Base-by-base conservation (phyloP, 1,139 yeast genomes). In the Sugiyamaella novakii region DNA sequence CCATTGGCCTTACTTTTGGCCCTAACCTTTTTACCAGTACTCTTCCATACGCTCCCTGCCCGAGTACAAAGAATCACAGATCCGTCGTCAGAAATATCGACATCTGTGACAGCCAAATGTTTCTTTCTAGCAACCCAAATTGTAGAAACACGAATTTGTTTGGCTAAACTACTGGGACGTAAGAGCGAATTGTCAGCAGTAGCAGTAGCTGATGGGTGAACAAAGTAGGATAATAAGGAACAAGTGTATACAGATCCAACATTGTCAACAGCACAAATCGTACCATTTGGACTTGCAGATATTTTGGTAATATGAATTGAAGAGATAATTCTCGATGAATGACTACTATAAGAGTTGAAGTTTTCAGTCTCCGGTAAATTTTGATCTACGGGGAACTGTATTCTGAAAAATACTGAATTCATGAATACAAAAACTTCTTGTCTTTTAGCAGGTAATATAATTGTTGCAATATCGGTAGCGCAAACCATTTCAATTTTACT, bases 391-490 rank as follows among this genome's bases (percentile, higher is more conserved):
- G 58, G 60, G 47, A 63, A 57, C 30, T 63, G 67, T 18, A 79
- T 67, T 52, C 79, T 78, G 38, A 78, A 72, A 55, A 82, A 84
- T 47, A 79, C 81, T 24, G 78, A 78, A 54, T 81, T 80, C 55
- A 75, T 71, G 55, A 81, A 79, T 0, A 86, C 76, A 61, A 82
- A 85, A 14, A 89, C 76, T 46, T 80, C 87, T 53, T 83, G 78
- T 19, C 45, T 19, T 24, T 73, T 72, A 2, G 67, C 70, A 1
- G 86, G 77, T 3, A 87, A 74, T 1, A 88, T 79, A 43, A 87
- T 73, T 0, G 96, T 88, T 27, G 84, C 81, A 41, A 75, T 71
- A 40, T 87, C 95, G n/a, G 83, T 78, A 1, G 92, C 83, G 25
- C 78, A 70, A 0, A 84, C 83, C 46, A 76, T 74, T 52, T 76